These are phyloP conservation scores for Aplosporella prunicola DNA, from an alignment of 2,329 filamentous ascomycete species.

Conservation along the genomic window DNA sequence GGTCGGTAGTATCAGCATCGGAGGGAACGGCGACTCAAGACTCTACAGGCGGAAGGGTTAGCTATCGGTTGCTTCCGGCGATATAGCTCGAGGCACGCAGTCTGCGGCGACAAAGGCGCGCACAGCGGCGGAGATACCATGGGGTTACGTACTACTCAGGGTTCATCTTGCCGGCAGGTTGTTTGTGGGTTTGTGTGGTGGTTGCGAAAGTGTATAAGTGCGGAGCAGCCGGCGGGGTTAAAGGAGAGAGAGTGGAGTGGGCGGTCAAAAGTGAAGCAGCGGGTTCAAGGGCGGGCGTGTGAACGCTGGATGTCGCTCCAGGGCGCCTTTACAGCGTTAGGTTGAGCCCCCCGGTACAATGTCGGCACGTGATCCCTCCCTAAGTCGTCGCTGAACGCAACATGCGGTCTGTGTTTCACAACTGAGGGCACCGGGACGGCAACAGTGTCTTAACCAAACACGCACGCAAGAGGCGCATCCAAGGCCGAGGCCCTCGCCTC, in stretches of 20 bases:
- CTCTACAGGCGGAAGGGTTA: slow-evolving; percentile 7
- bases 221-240: slow-evolving; percentile 6
- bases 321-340: too few relatives aligned
- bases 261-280: slow-evolving; percentile 3
- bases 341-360: too few relatives aligned
- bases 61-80: background rate
- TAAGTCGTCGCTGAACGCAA: too few relatives aligned
- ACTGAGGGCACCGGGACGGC: too few relatives aligned
- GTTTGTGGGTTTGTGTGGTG: too few relatives aligned
- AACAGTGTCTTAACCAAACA: too few relatives aligned
- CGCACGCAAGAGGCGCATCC: too few relatives aligned
- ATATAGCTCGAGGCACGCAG: too few relatives aligned
- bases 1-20: slow-evolving; percentile 1
- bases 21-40: background rate
- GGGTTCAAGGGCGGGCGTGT: slow-evolving; percentile 7
- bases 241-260: slow-evolving; percentile 12
- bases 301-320: slow-evolving; percentile 15
- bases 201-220: too few relatives aligned
- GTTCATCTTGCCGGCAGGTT: slow-evolving; percentile 59
- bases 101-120: slow-evolving; percentile 9
- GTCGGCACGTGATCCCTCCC: too few relatives aligned
- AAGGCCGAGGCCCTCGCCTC: too few relatives aligned
- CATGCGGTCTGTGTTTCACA: too few relatives aligned
- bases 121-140: slow-evolving; percentile 12
- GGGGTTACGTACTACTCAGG: slow-evolving; percentile 70